Conservation (phyloP, 1,284 basidiomycete genomes). For the Laetiporus sulphureus region DNA sequence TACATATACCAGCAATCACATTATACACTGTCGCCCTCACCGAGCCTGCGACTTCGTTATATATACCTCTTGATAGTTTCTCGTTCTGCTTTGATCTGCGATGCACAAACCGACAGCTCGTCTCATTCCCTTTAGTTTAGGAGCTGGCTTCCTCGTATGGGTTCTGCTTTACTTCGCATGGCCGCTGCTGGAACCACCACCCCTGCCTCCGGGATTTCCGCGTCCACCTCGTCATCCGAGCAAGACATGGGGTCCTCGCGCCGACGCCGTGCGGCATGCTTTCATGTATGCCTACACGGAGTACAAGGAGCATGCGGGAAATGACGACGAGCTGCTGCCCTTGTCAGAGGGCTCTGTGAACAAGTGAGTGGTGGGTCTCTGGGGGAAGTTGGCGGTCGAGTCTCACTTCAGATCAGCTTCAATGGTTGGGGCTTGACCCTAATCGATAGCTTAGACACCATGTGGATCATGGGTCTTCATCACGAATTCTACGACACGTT, state of each 20-base stretch:
- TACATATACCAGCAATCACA: too few species aligned
- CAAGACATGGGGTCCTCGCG: slow-evolving; percentile 40
- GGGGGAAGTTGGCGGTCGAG: not conserved
- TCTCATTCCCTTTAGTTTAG: slow-evolving; percentile 6
- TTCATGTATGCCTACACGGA: slow-evolving; percentile 60
- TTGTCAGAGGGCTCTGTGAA: slow-evolving; percentile 38
- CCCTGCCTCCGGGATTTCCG: not conserved
- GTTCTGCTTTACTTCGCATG: slow-evolving; percentile 5
- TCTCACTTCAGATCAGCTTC: slow-evolving; percentile 31
- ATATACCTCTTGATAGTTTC: too few species aligned
- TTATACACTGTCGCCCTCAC: too few species aligned
- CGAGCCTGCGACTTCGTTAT: too few species aligned
- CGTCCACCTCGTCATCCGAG: slow-evolving; percentile 4
- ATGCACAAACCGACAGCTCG: slow-evolving; percentile 5
- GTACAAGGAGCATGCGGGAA: slow-evolving; percentile 49
- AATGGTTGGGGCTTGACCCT: slow-evolving; percentile 78
- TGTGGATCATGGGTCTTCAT: slow-evolving; percentile 62
- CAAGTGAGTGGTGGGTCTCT: slow-evolving; percentile 37
- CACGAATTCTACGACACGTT: slow-evolving; percentile 66
- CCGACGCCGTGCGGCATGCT: slow-evolving; percentile 47
- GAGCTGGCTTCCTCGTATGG: slow-evolving; percentile 8
- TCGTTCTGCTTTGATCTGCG: too few species aligned
- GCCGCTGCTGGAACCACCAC: slow-evolving; percentile 3
- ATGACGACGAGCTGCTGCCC: slow-evolving; percentile 55
- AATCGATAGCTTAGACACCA: slow-evolving; percentile 70